Percentiles rank a stretch among this genome's conserved stretches.
phyloP scores from a whole-genome alignment of 2,329 filamentous ascomycete genomes.

The Cercospora canescens region DNA sequence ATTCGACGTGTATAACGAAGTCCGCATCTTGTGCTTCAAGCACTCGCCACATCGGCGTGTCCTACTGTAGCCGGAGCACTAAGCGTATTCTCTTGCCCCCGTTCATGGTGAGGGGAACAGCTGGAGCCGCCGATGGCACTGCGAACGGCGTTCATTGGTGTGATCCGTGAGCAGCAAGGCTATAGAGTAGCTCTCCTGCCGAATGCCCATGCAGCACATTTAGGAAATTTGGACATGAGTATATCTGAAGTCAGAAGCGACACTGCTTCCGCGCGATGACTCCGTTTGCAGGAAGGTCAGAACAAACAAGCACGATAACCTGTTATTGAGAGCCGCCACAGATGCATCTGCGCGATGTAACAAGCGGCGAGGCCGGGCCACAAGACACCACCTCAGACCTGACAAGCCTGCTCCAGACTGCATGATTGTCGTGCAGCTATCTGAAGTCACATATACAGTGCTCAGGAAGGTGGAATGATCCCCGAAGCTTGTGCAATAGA shows the following conservation, averaged over 20 bases:
- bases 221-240: too few species aligned
- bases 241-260: too few species aligned
- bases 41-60: not conserved
- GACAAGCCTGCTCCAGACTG: not conserved
- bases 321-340: not conserved
- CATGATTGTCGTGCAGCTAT: not conserved
- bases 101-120: not conserved
- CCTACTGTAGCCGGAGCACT: not conserved
- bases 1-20: not conserved
- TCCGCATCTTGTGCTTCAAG: not conserved
- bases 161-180: too few species aligned
- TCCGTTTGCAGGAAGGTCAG: not conserved
- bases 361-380: not conserved
- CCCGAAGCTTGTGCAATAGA: not conserved
- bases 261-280: not conserved
- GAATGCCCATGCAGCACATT: too few species aligned
- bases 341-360: not conserved
- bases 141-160: not conserved
- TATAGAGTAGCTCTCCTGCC: too few species aligned
- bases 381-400: not conserved
- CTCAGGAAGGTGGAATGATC: not conserved
- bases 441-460: not conserved
- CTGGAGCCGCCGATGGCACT: not conserved
- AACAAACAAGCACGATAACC: not conserved
- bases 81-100: not conserved